Percentiles rank a stretch among this genome's conserved stretches.
phyloP scores from a whole-genome alignment of 805 yeast species.

The Maudiozyma serrabonitensis region DNA sequence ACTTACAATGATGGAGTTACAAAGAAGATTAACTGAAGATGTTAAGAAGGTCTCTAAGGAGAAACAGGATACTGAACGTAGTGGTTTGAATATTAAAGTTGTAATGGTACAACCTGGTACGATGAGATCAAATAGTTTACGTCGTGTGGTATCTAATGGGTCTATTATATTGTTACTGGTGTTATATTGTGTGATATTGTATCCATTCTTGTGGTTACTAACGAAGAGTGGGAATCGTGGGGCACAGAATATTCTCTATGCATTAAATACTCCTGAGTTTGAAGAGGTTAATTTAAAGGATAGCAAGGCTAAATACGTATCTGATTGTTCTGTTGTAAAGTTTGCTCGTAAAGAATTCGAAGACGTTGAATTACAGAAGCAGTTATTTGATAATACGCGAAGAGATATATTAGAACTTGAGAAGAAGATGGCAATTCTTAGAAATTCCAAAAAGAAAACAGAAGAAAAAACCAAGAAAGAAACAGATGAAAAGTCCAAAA shows the following conservation, averaged over 20 bases:
- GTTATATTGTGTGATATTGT: conserved; percentile 46
- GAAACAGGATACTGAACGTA: conserved; percentile 15
- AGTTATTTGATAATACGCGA: conserved; percentile 53
- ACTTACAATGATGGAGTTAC: conserved; percentile 71
- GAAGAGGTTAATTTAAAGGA: conserved; percentile 54
- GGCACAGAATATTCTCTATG: conserved; percentile 65
- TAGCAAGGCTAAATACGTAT: conserved; percentile 38
- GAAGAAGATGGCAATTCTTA: conserved; percentile 56
- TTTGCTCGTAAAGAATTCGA: conserved; percentile 55
- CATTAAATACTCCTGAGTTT: conserved; percentile 62
- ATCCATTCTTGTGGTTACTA: conserved; percentile 78
- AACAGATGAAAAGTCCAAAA: background rate
- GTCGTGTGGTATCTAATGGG: conserved; percentile 72
- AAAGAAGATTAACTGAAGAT: conserved; percentile 47
- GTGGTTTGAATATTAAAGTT: conserved; percentile 55
- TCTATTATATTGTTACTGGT: conserved; percentile 51
- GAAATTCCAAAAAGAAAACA: conserved; percentile 35
- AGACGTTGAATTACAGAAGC: conserved; percentile 50
- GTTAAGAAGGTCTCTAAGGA: conserved; percentile 50
- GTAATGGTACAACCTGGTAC: conserved; percentile 85
- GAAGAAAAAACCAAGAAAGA: conserved; percentile 1
- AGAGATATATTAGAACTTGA: conserved; percentile 51
- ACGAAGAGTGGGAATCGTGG: conserved; percentile 72
- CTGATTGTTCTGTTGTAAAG: conserved; percentile 53
- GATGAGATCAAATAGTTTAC: conserved; percentile 79